Percentiles rank a stretch among this genome's conserved stretches.
Evolutionary conservation across 345 rosid species (phyloP).

Genomic region (Syzygium oleosum): DNA sequence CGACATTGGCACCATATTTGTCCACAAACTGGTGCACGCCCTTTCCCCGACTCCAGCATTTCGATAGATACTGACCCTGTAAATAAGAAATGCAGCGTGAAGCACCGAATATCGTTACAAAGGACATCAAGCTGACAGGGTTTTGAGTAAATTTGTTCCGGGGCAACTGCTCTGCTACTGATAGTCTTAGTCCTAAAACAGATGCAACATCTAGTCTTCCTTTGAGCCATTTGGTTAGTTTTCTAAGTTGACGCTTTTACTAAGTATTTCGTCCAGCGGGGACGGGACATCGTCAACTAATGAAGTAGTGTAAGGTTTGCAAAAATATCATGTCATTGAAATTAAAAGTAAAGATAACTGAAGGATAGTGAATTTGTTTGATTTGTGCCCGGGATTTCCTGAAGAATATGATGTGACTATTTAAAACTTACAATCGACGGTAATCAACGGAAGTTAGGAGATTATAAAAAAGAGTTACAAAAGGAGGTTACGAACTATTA

Average conservation of each 20-base stretch:
- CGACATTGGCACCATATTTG: conserved; percentile 96
- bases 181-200: background rate
- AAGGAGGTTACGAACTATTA: too few species aligned
- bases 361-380: too few species aligned
- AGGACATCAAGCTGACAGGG: background rate
- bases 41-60: conserved; percentile 49
- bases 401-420: too few species aligned
- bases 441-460: too few species aligned
- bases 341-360: too few species aligned
- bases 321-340: too few species aligned
- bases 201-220: background rate
- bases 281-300: too few species aligned
- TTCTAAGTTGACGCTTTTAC: background rate
- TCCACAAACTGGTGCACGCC: conserved; percentile 88
- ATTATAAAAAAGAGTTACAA: too few species aligned
- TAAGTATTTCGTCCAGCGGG: background rate
- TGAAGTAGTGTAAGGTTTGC: too few species aligned
- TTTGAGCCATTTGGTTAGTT: background rate
- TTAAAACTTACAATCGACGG: too few species aligned
- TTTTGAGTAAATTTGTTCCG: background rate
- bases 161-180: background rate
- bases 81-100: background rate
- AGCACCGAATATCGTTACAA: background rate
- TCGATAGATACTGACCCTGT: background rate
- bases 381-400: too few species aligned